Evolutionary conservation across 805 yeast genomes (phyloP).

Genomic region (Pichia kluyveri): DNA sequence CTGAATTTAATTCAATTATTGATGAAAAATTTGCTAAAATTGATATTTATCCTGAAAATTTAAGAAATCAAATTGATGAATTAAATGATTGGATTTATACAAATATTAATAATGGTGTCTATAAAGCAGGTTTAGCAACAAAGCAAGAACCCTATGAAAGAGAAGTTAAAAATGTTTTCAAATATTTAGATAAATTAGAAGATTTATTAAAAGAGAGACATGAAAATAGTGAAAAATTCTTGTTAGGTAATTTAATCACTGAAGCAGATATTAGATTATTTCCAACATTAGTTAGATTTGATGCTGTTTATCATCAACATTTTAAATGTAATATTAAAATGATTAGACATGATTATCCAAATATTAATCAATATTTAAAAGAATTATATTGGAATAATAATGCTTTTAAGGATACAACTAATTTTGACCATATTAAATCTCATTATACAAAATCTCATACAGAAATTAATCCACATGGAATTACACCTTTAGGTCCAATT

Average conservation of each 20-base stretch:
- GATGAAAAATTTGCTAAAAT: constrained; percentile 39
- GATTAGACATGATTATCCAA: constrained; percentile 73
- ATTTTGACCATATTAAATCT: constrained; percentile 82
- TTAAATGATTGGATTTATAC: constrained; percentile 78
- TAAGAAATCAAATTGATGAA: constrained; percentile 57
- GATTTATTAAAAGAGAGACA: constrained; percentile 40
- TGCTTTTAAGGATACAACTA: constrained; percentile 69
- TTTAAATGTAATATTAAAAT: constrained; percentile 85
- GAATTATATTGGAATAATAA: constrained; percentile 68
- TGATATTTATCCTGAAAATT: constrained; percentile 53
- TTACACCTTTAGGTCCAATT: constrained; percentile 84
- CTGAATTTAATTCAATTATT: constrained; percentile 57
- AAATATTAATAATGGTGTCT: constrained; percentile 85
- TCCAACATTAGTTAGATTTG: constrained; percentile 85
- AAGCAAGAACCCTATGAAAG: constrained; percentile 72
- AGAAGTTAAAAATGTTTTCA: constrained; percentile 55
- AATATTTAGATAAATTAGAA: constrained; percentile 64
- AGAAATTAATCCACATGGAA: constrained; percentile 69
- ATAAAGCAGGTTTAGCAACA: constrained; percentile 86
- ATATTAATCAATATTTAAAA: constrained; percentile 69
- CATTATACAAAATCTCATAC: constrained; percentile 86
- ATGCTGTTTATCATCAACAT: constrained; percentile 89
- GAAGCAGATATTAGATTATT: constrained; percentile 87
- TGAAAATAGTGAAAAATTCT: constrained; percentile 27
- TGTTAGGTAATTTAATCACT: constrained; percentile 61